These are phyloP conservation scores for Parmelia sp. DNA, from an alignment of 495 filamentous ascomycete genomes.

Conservation along the genomic window DNA sequence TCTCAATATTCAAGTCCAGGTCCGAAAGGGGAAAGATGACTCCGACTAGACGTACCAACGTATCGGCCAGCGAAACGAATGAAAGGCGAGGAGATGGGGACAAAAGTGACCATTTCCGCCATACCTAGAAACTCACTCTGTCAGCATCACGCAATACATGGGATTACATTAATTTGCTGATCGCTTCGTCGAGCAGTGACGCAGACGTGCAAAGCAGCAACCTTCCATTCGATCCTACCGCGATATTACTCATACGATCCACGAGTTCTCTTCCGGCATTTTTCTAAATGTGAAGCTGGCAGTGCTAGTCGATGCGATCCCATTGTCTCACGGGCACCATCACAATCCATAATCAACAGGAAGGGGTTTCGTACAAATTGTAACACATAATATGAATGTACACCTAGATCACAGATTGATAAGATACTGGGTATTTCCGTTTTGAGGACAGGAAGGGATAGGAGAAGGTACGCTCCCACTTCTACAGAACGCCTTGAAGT, in stretches of 20 bases:
- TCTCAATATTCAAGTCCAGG: too few relatives aligned
- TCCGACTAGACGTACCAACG: too few relatives aligned
- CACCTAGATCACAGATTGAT: constrained; percentile 42
- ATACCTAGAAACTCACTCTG: constrained; percentile 38
- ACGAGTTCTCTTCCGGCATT: background rate
- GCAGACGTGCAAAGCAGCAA: background rate
- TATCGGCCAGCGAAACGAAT: constrained; percentile 76
- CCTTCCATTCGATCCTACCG: background rate
- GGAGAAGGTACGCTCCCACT: background rate
- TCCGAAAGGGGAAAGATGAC: too few relatives aligned
- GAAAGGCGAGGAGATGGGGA: constrained; percentile 75
- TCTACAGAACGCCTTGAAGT: background rate
- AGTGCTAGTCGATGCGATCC: background rate
- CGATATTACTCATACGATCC: background rate
- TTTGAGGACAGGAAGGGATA: background rate
- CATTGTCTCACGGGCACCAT: background rate
- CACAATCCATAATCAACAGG: background rate
- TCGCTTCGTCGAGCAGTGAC: background rate
- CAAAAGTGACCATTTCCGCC: constrained; percentile 77
- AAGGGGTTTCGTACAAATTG: constrained; percentile 37
- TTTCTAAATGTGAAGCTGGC: background rate
- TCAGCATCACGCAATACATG: background rate
- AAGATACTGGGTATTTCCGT: constrained; percentile 1
- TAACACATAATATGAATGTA: constrained; percentile 62
- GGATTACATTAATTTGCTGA: background rate